Evolutionary conservation across 2,329 filamentous ascomycete genomes (phyloP).

Genomic region (Phoma sp.): DNA sequence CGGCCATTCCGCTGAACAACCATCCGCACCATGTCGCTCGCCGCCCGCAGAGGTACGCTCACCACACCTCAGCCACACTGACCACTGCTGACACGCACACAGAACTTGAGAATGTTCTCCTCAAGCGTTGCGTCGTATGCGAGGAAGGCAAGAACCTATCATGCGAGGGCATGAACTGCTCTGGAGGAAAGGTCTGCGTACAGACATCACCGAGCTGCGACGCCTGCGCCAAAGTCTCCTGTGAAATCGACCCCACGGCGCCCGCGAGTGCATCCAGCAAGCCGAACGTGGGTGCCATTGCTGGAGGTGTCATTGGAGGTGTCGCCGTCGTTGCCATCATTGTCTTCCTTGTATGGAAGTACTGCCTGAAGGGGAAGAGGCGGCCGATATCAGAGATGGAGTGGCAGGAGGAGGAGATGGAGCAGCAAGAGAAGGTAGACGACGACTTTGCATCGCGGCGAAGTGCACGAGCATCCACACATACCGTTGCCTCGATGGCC

Average conservation of each 20-base stretch:
- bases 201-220: conserved; percentile 67
- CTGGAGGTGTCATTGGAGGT: conserved; percentile 88
- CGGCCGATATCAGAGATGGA: conserved; percentile 65
- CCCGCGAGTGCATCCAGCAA: conserved; percentile 34
- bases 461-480: conserved; percentile 76
- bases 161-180: conserved; percentile 64
- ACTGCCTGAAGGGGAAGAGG: conserved; percentile 82
- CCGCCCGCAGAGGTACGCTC: conserved; percentile 17
- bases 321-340: conserved; percentile 75
- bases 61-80: not conserved
- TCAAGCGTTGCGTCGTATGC: conserved; percentile 68
- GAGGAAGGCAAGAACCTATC: conserved; percentile 55
- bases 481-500: conserved; percentile 90
- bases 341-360: conserved; percentile 85
- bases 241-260: conserved; percentile 53
- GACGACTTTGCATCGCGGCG: conserved; percentile 63
- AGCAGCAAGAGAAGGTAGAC: conserved; percentile 63
- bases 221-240: conserved; percentile 65
- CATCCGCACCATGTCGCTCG: conserved; percentile 14
- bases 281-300: conserved; percentile 83
- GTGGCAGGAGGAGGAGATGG: conserved; percentile 63
- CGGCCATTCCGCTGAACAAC: conserved; percentile 8
- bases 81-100: conserved; percentile 18
- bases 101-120: conserved; percentile 52
- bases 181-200: conserved; percentile 63